Evolutionary conservation across 768 basidiomycete species (phyloP), one percentile per base, ranked within the genome.

Genomic region (Termitomyces heimii): DNA sequence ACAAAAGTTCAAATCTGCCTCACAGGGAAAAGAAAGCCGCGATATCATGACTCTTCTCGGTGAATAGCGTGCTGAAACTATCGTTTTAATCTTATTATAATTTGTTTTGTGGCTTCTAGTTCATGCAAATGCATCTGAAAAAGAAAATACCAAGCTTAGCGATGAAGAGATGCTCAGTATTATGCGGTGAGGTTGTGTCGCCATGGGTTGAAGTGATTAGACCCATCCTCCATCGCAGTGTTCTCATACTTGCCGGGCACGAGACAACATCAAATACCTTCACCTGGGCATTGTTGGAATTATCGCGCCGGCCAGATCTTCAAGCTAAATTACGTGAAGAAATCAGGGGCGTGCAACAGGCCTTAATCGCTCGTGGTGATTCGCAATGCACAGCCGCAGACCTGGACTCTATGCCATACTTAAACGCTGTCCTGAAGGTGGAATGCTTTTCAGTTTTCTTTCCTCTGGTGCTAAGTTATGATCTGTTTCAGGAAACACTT

Each of bases 241-340:
- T 76, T 3, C 71, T 82, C 13, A 68, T 82, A 28, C 56, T 81
- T 32, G 79, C 80, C 5, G 82, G 80, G 1, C 79, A 87, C 62
- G 85, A 86, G 63, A 84, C 84, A 7, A 83, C 82, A 10, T 77
- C 85, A 0, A 82, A 77, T 56, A 76, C 79, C 0, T 59, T 86
- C 46, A 74, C 73, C 50, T 91, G 85, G 84, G 75, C 78, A 3
- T 68, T 90, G 14, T 74, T 85, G 53, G 82, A 86, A 58, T 75
- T 93, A 24, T 77, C 84, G 9, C 77, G 74, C 29, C 72, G 82
- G 57, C 82, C 81, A 0, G 72, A 81, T 7, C 68, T 83, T 6
- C 89, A 93, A 68, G 70, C 69, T 1, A 76, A 73, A 55, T 77
- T 92, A 34, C 80, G 90, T 10, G 65, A 71, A 0, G 90, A 92